A percentile compares a stretch with the other conserved stretches of the same genome.
Evolutionary conservation across 2,329 filamentous ascomycete species (phyloP).

Genomic region (Microdochium bolleyi): DNA sequence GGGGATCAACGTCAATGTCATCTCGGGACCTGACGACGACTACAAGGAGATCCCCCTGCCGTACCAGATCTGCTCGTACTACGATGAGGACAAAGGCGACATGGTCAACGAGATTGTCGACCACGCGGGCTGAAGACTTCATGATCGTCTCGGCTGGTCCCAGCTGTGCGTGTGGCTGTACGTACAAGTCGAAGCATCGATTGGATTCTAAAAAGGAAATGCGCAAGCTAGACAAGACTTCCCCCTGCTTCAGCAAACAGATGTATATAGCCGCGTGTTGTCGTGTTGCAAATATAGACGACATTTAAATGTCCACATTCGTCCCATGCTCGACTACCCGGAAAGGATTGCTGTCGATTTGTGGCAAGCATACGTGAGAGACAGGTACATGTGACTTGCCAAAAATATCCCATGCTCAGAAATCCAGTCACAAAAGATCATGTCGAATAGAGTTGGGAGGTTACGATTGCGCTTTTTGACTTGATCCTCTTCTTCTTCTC

Average conservation of each 20-base stretch:
- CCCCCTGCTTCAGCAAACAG: neutral
- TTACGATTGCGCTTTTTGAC: neutral
- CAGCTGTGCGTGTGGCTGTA: too few relatives aligned
- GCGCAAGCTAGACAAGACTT: neutral
- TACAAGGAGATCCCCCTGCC: slow-evolving; percentile 83
- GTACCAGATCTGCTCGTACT: slow-evolving; percentile 78
- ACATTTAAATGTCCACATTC: too few relatives aligned
- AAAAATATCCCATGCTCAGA: too few relatives aligned
- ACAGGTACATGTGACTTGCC: too few relatives aligned
- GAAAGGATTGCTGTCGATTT: too few relatives aligned
- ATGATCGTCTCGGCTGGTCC: too few relatives aligned
- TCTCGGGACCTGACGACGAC: slow-evolving; percentile 64
- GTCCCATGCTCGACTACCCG: too few relatives aligned
- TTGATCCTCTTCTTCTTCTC: neutral
- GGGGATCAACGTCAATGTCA: slow-evolving; percentile 80
- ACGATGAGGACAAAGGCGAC: slow-evolving; percentile 60
- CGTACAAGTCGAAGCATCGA: too few relatives aligned
- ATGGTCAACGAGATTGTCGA: slow-evolving; percentile 92
- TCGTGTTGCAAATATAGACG: neutral
- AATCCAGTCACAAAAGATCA: neutral
- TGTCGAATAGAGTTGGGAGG: neutral
- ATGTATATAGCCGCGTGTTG: neutral
- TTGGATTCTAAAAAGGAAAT: neutral
- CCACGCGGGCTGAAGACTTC: slow-evolving; percentile 85
- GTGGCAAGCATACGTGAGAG: too few relatives aligned